Conservation (phyloP, 2,329 filamentous ascomycete genomes). For the Phaeoacremonium minimum region DNA sequence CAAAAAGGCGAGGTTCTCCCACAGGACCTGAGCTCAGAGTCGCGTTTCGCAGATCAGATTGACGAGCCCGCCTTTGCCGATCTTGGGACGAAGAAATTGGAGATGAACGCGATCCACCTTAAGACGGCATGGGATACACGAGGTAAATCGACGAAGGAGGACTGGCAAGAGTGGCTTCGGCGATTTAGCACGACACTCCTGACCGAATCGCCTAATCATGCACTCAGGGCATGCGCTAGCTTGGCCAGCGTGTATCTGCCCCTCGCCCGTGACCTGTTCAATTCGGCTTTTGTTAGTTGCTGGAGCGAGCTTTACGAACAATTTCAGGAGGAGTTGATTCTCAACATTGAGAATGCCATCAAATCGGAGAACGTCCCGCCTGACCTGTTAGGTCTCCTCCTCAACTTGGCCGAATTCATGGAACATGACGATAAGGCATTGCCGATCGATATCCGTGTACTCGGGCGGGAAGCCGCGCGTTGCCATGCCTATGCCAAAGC, state of each 20-base stretch:
- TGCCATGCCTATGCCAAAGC: constrained; percentile 98
- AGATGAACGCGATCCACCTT: constrained; percentile 95
- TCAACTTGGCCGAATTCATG: constrained; percentile 99
- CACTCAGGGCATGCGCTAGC: constrained; percentile 85
- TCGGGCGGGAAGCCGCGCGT: constrained; percentile 91
- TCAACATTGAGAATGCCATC: constrained; percentile 91
- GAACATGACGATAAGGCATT: constrained; percentile 98
- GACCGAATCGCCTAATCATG: constrained; percentile 93
- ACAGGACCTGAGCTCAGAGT: constrained; percentile 85
- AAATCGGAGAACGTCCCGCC: constrained; percentile 94
- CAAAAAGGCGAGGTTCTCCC: constrained; percentile 94
- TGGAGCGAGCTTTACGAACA: constrained; percentile 98
- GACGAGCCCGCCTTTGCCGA: constrained; percentile 82
- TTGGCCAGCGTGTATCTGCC: constrained; percentile 89
- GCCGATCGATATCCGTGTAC: constrained; percentile 91
- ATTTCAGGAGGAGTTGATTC: constrained; percentile 93
- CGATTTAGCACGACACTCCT: constrained; percentile 93
- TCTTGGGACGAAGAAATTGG: constrained; percentile 85
- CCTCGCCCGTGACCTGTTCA: constrained; percentile 90
- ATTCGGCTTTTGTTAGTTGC: constrained; percentile 97
- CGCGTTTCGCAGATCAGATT: constrained; percentile 69
- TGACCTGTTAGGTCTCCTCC: constrained; percentile 86
- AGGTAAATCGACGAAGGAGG: constrained; percentile 94
- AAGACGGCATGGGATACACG: constrained; percentile 97
- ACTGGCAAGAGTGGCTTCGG: constrained; percentile 99